Conservation (phyloP, 179 eudicot genomes). For the Drosera spatulata region DNA sequence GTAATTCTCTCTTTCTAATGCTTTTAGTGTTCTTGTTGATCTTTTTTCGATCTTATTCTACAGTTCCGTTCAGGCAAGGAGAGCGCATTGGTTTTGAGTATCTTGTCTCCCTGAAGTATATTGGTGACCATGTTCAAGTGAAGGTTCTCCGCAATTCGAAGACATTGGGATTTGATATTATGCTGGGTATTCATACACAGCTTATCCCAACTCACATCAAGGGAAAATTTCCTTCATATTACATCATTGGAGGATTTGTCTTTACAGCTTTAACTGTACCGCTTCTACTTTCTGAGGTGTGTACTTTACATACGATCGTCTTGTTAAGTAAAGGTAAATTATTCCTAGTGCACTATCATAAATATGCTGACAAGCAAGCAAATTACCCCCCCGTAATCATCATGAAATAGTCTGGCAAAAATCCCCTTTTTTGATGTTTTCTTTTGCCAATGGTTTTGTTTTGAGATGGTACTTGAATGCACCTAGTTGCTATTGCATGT, state of each 20-base stretch:
- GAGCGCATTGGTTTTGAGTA: constrained; percentile 94
- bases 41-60: neutral
- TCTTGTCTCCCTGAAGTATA: constrained; percentile 79
- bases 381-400: too few relatives aligned
- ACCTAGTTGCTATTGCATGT: too few relatives aligned
- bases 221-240: constrained; percentile 91
- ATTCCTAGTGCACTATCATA: too few relatives aligned
- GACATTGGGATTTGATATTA: constrained; percentile 37
- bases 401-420: too few relatives aligned
- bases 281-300: constrained; percentile 76
- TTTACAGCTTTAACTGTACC: constrained; percentile 88
- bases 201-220: constrained; percentile 77
- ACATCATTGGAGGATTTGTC: constrained; percentile 88
- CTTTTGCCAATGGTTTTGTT: too few relatives aligned
- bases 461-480: too few relatives aligned
- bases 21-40: too few relatives aligned
- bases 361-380: too few relatives aligned
- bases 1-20: too few relatives aligned
- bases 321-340: too few relatives aligned
- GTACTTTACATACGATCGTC: too few relatives aligned
- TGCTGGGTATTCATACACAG: constrained; percentile 56
- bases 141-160: constrained; percentile 69
- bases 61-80: constrained; percentile 96
- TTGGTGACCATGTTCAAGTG: constrained; percentile 65
- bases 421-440: too few relatives aligned